Evolutionary conservation across 768 basidiomycete species (phyloP).

Genomic region (Phaeotremella fagi): DNA sequence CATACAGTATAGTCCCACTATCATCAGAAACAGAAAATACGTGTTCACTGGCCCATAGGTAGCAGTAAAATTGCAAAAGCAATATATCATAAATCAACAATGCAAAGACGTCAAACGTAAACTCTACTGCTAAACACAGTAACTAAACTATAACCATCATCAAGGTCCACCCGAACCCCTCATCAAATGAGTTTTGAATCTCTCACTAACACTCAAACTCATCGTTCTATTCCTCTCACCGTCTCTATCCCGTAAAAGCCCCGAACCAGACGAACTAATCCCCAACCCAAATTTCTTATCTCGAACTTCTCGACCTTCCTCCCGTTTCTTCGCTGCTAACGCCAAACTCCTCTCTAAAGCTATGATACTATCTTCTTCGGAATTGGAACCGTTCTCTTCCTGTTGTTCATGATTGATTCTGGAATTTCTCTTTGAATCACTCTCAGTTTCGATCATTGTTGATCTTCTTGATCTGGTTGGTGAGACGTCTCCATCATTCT

Average conservation of each 20-base stretch:
- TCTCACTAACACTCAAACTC: background rate
- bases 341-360: slow-evolving; percentile 1
- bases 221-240: background rate
- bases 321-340: background rate
- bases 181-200: background rate
- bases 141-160: no score
- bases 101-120: no score
- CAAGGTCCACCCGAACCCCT: background rate
- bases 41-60: no score
- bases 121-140: no score
- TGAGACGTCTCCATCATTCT: background rate
- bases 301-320: background rate
- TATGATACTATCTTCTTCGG: background rate
- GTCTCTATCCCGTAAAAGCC: no score
- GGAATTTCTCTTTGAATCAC: background rate
- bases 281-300: background rate
- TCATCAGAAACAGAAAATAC: no score
- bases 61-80: no score
- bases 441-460: background rate
- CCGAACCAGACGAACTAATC: no score
- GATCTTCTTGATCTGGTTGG: background rate
- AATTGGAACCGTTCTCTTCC: background rate
- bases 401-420: background rate
- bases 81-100: no score
- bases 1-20: no score